These are phyloP conservation scores for Porogramme epimiltina DNA, from an alignment of 1,284 basidiomycete genomes.

Conservation along the genomic window DNA sequence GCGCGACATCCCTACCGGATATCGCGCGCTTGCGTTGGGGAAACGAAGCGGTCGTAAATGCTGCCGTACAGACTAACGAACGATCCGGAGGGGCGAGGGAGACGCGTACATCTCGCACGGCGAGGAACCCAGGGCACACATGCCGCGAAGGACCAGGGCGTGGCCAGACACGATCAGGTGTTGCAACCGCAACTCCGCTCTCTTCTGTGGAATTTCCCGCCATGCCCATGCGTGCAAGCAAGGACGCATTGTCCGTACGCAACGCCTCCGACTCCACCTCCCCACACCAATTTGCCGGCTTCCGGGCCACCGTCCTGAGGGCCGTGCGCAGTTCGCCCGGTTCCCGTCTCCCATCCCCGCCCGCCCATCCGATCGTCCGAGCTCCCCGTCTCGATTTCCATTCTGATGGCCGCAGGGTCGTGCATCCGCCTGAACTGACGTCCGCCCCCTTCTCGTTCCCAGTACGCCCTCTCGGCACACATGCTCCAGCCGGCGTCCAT, in stretches of 20 bases:
- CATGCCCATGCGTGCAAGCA: not conserved
- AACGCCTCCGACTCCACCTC: not conserved
- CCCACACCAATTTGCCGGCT: not conserved
- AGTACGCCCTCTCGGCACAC: slow-evolving; percentile 68
- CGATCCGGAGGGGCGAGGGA: no score
- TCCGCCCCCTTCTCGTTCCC: slow-evolving; percentile 18
- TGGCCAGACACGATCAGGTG: no score
- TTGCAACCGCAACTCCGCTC: no score
- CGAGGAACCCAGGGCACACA: no score
- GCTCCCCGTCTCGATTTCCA: not conserved
- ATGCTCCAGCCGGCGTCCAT: slow-evolving; percentile 67
- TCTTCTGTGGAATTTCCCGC: not conserved
- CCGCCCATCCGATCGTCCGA: not conserved
- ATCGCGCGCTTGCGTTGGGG: no score
- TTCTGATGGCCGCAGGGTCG: not conserved
- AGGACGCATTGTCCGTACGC: not conserved
- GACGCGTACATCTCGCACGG: no score
- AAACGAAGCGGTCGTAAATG: no score
- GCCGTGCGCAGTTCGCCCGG: not conserved
- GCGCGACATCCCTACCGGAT: no score
- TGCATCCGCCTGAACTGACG: not conserved
- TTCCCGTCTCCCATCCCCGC: not conserved
- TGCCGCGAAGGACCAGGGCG: no score
- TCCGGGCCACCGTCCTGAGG: not conserved
- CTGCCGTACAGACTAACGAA: no score